phyloP scores from a whole-genome alignment of 2,329 filamentous ascomycete species.

The Colletotrichum spaethianum region DNA sequence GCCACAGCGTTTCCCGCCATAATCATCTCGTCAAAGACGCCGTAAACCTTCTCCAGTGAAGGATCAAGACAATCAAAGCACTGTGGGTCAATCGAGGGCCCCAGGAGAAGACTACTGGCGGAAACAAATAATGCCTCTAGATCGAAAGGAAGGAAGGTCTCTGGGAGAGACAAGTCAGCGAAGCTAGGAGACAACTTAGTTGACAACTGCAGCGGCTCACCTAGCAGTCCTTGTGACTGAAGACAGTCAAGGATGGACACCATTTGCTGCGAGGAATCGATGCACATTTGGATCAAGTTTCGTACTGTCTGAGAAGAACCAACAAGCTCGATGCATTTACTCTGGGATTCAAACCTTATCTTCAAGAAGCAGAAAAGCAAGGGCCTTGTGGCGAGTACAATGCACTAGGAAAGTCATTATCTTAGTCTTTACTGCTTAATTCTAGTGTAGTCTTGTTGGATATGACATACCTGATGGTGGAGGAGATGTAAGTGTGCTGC shows the following conservation, averaged over 20 bases:
- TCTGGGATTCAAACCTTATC: conserved; percentile 48
- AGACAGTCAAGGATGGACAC: conserved; percentile 58
- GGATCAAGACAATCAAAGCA: conserved; percentile 51
- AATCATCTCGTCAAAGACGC: conserved; percentile 63
- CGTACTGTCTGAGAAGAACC: conserved; percentile 54
- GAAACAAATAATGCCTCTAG: conserved; percentile 61
- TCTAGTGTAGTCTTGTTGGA: background rate
- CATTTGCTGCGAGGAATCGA: conserved; percentile 52
- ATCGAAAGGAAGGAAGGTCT: conserved; percentile 64
- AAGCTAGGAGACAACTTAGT: no score
- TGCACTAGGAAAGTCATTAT: conserved; percentile 43
- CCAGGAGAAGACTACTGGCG: conserved; percentile 57
- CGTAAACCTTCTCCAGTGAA: conserved; percentile 59
- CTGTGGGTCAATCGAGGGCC: conserved; percentile 52
- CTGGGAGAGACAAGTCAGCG: conserved; percentile 46
- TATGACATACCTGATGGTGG: conserved; percentile 51
- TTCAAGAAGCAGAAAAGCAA: conserved; percentile 52
- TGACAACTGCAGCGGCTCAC: conserved; percentile 47
- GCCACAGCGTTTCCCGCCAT: conserved; percentile 62
- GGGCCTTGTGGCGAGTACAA: conserved; percentile 51
- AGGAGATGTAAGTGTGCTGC: conserved; percentile 51
- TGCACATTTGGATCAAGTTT: conserved; percentile 52
- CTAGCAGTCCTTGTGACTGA: conserved; percentile 61
- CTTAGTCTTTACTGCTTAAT: background rate
- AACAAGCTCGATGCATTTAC: conserved; percentile 49